A percentile compares a stretch with the other conserved stretches of the same genome.
phyloP scores from a whole-genome alignment of 768 basidiomycete species.

The Pleurotus giganteus region DNA sequence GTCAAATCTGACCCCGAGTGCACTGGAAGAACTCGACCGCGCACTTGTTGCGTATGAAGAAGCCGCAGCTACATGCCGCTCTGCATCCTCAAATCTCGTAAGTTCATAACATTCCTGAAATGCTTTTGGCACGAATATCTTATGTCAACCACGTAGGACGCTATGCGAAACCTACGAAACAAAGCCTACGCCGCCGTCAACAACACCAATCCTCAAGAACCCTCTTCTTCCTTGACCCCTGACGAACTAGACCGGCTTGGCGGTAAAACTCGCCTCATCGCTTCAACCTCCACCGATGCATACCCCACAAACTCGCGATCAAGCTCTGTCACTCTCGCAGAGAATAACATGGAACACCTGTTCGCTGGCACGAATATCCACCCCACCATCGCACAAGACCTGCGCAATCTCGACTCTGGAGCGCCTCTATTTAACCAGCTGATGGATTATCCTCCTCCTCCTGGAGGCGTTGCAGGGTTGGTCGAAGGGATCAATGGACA shows the following conservation, averaged over 20 bases:
- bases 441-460: constrained; percentile 23
- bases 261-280: constrained; percentile 49
- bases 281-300: constrained; percentile 16
- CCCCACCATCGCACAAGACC: constrained; percentile 53
- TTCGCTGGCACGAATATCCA: constrained; percentile 32
- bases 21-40: constrained; percentile 46
- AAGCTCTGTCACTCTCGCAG: constrained; percentile 3
- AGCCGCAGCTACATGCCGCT: constrained; percentile 40
- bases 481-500: constrained; percentile 12
- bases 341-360: constrained; percentile 5
- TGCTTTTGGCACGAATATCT: not conserved
- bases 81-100: constrained; percentile 46
- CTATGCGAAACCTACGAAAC: constrained; percentile 36
- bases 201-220: constrained; percentile 19
- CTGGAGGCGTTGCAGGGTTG: constrained; percentile 11
- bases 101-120: constrained; percentile 15
- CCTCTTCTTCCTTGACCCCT: constrained; percentile 25
- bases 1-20: constrained; percentile 44
- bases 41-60: constrained; percentile 44
- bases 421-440: constrained; percentile 19
- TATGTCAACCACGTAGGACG: constrained; percentile 26
- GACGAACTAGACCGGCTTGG: constrained; percentile 55
- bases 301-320: constrained; percentile 7
- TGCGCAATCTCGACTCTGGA: constrained; percentile 38
- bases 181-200: constrained; percentile 44